Evolutionary conservation across 1,284 basidiomycete species (phyloP).

Genomic region (Ceratorhiza oryzae-sativae): DNA sequence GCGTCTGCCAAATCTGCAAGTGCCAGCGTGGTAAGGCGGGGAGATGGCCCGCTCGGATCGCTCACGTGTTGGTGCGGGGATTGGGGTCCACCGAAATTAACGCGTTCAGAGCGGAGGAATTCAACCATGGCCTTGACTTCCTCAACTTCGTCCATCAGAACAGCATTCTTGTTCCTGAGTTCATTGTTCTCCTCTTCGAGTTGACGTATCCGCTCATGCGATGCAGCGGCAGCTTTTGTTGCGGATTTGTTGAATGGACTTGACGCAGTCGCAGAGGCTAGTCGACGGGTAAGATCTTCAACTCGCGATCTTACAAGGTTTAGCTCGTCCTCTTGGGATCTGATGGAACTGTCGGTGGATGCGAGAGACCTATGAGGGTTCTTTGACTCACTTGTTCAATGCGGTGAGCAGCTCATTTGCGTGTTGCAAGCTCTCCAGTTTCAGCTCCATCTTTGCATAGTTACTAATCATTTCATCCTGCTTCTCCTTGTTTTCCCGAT

Average conservation of each 20-base stretch:
- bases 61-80: conserved; percentile 26
- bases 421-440: conserved; percentile 41
- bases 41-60: conserved; percentile 30
- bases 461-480: conserved; percentile 37
- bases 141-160: conserved; percentile 43
- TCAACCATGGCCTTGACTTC: conserved; percentile 44
- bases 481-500: conserved; percentile 38
- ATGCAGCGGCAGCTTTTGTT: conserved; percentile 30
- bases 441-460: conserved; percentile 41
- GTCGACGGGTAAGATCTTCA: conserved; percentile 21
- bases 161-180: conserved; percentile 40
- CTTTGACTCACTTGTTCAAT: conserved; percentile 29
- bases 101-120: conserved; percentile 33
- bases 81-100: conserved; percentile 31
- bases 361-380: neutral
- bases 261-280: conserved; percentile 14
- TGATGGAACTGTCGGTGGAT: neutral
- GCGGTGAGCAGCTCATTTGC: conserved; percentile 40
- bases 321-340: conserved; percentile 32
- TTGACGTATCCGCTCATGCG: conserved; percentile 37
- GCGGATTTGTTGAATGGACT: conserved; percentile 31
- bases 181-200: conserved; percentile 40
- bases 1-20: conserved; percentile 36
- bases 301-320: conserved; percentile 9
- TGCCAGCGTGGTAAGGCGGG: conserved; percentile 10